These are phyloP conservation scores for Lactarius sanguifluus DNA, from an alignment of 768 basidiomycete species.

Conservation along the genomic window DNA sequence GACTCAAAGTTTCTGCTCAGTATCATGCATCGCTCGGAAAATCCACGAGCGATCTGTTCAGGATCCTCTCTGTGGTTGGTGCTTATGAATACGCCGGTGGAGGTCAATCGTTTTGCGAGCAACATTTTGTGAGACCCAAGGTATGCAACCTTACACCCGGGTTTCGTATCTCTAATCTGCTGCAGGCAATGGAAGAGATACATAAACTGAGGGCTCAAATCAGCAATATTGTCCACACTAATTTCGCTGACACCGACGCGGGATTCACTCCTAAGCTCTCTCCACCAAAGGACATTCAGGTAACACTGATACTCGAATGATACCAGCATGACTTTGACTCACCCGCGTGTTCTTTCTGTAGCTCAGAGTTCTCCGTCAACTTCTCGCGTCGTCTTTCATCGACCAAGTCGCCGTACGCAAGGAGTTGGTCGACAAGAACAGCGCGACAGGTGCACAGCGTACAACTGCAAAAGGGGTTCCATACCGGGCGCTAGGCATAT, in stretches of 20 bases:
- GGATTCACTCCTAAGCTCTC: conserved; percentile 62
- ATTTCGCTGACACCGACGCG: conserved; percentile 64
- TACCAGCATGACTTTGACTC: conserved; percentile 8
- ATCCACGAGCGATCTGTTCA: conserved; percentile 82
- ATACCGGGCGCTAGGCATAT: conserved; percentile 76
- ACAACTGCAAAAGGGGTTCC: conserved; percentile 76
- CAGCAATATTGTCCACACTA: conserved; percentile 75
- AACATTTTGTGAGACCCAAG: conserved; percentile 90
- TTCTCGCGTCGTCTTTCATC: conserved; percentile 86
- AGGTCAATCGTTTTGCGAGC: conserved; percentile 73
- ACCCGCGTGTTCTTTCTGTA: conserved; percentile 36
- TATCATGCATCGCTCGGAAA: conserved; percentile 77
- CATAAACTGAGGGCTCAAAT: conserved; percentile 93
- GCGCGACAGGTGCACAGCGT: conserved; percentile 62
- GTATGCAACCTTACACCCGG: conserved; percentile 41
- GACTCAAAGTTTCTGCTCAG: conserved; percentile 41
- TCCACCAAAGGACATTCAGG: conserved; percentile 81
- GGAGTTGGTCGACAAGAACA: conserved; percentile 66
- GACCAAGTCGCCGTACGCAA: conserved; percentile 93
- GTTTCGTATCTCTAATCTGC: not conserved
- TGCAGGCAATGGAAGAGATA: conserved; percentile 96
- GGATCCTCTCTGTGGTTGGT: conserved; percentile 88
- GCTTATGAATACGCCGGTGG: conserved; percentile 93
- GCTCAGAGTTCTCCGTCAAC: conserved; percentile 88
- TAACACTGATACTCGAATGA: conserved; percentile 35